A percentile compares a stretch with the other conserved stretches of the same genome.
Conservation (phyloP, 2,329 filamentous ascomycete species). For the Fusarium equiseti region DNA sequence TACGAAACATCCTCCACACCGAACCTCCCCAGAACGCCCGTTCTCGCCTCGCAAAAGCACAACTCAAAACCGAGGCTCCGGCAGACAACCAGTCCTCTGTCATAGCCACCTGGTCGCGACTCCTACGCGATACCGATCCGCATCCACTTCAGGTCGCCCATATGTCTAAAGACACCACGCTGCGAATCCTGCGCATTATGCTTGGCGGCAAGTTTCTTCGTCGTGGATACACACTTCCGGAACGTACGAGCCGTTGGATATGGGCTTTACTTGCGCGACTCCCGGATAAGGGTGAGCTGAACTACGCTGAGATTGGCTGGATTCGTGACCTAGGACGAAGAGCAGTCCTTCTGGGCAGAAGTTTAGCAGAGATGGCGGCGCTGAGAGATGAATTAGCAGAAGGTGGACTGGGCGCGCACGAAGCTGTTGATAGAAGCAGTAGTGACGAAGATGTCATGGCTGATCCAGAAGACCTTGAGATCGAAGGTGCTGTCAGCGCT, state of each 20-base stretch:
- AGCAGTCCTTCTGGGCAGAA: slow-evolving; percentile 72
- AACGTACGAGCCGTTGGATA: slow-evolving; percentile 82
- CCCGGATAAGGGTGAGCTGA: slow-evolving; percentile 79
- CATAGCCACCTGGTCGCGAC: slow-evolving; percentile 64
- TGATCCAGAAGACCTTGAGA: slow-evolving; percentile 50
- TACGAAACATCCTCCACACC: slow-evolving; percentile 72
- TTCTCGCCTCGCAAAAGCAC: slow-evolving; percentile 63
- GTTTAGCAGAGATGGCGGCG: slow-evolving; percentile 65
- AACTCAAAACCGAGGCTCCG: slow-evolving; percentile 67
- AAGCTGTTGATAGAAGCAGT: slow-evolving; percentile 62
- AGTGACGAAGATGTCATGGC: slow-evolving; percentile 55
- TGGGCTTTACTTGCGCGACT: slow-evolving; percentile 85
- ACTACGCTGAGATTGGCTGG: slow-evolving; percentile 79
- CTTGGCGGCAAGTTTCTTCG: slow-evolving; percentile 73
- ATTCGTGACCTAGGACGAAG: slow-evolving; percentile 84
- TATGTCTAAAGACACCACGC: slow-evolving; percentile 74
- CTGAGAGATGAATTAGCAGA: slow-evolving; percentile 59
- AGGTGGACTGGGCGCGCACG: slow-evolving; percentile 56
- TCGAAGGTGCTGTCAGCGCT: slow-evolving; percentile 45
- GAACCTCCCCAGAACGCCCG: slow-evolving; percentile 66
- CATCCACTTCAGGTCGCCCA: slow-evolving; percentile 69
- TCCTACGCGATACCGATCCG: slow-evolving; percentile 67
- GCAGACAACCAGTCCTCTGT: slow-evolving; percentile 64
- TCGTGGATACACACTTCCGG: slow-evolving; percentile 68
- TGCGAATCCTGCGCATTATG: slow-evolving; percentile 76